Evolutionary conservation across 495 filamentous ascomycete species (phyloP).

Genomic region (Aspergillus sparsus): DNA sequence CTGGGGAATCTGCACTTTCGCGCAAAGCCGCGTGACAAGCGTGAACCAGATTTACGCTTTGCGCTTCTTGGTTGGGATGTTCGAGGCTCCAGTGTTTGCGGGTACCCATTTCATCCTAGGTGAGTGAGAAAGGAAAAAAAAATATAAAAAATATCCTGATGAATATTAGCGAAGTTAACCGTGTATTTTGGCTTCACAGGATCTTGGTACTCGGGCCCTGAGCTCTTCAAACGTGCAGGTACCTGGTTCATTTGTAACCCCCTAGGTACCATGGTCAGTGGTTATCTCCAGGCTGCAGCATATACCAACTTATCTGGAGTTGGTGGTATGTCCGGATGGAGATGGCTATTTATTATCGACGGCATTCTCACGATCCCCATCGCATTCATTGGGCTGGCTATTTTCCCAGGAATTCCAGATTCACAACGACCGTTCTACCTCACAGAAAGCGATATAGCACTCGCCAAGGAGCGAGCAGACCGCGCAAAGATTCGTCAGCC

Average conservation of each 20-base stretch:
- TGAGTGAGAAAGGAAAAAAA: conserved; percentile 6
- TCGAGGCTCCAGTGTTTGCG: conserved; percentile 47
- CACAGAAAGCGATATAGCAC: conserved; percentile 34
- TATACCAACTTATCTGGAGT: conserved; percentile 50
- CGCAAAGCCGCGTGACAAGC: conserved; percentile 40
- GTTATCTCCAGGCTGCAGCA: conserved; percentile 47
- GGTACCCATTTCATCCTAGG: conserved; percentile 44
- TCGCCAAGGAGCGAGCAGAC: conserved; percentile 38
- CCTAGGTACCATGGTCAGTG: conserved; percentile 39
- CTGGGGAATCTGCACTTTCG: conserved; percentile 34
- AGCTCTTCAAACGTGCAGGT: conserved; percentile 41
- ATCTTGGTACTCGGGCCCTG: conserved; percentile 43
- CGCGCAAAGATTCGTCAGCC: conserved; percentile 34
- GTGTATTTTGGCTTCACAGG: conserved; percentile 21
- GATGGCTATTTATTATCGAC: conserved; percentile 54
- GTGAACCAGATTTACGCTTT: conserved; percentile 48
- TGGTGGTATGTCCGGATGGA: conserved; percentile 48
- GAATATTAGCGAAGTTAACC: neutral
- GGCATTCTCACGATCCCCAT: conserved; percentile 53
- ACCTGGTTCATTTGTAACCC: conserved; percentile 44
- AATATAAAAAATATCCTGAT: neutral
- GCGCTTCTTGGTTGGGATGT: conserved; percentile 54
- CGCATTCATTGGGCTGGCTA: conserved; percentile 44
- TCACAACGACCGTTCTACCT: conserved; percentile 46
- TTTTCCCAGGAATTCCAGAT: conserved; percentile 53